Evolutionary conservation across 768 basidiomycete species (phyloP).

Genomic region (Mrakia blollopis): DNA sequence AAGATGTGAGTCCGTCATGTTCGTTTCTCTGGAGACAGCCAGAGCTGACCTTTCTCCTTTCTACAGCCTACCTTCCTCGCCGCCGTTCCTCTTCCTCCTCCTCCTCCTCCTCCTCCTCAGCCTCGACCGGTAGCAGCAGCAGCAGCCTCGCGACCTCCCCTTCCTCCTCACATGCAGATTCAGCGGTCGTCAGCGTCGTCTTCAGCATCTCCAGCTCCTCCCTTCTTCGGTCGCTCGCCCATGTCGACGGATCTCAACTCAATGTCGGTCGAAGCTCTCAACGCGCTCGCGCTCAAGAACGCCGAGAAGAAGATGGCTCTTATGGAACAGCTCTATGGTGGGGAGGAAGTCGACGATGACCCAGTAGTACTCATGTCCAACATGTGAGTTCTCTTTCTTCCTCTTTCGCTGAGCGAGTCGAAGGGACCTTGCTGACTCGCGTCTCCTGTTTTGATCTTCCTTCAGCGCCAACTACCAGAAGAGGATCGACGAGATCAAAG

Average conservation of each 20-base stretch:
- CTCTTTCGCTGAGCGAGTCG: not conserved
- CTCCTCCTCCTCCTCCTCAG: not conserved
- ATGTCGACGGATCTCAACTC: not conserved
- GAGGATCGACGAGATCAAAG: constrained; percentile 14
- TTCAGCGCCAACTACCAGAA: constrained; percentile 10
- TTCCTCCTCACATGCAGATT: not conserved
- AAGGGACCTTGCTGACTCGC: not conserved
- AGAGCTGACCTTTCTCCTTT: not conserved
- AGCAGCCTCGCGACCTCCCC: not conserved
- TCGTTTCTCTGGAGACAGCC: not conserved
- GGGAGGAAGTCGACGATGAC: constrained; percentile 5
- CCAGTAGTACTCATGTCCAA: not conserved
- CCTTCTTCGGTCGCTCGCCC: not conserved
- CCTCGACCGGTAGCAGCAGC: not conserved
- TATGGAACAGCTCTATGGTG: constrained; percentile 7
- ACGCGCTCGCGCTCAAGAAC: not conserved
- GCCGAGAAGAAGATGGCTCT: constrained; percentile 21
- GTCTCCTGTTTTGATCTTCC: not conserved
- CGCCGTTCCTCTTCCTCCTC: not conserved
- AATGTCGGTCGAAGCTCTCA: constrained; percentile 12
- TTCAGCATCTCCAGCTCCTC: not conserved
- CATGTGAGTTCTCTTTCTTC: not conserved
- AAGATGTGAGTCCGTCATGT: not conserved
- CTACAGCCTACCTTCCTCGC: not conserved
- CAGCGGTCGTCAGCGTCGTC: not conserved